Conservation (phyloP, 345 rosid genomes). For the Stellera chamaejasme region DNA sequence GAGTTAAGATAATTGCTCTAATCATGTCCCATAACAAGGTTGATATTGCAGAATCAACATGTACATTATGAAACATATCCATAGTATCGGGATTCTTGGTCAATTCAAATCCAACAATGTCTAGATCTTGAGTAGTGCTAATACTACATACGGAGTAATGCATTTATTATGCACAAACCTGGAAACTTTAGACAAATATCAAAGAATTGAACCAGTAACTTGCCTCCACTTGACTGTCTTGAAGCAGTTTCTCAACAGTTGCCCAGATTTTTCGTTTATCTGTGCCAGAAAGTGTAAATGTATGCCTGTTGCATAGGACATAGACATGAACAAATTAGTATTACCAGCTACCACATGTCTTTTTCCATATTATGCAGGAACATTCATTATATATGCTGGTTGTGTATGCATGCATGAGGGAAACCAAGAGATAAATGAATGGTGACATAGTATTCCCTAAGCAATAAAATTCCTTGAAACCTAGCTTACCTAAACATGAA, state of each 20-base stretch:
- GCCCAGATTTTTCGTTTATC: slow-evolving; percentile 81
- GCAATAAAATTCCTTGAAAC: background rate
- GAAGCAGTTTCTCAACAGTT: slow-evolving; percentile 70
- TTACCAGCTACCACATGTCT: too few relatives aligned
- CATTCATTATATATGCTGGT: slow-evolving; percentile 1
- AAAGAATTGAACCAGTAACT: slow-evolving; percentile 21
- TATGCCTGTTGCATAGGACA: slow-evolving; percentile 49
- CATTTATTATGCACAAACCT: too few relatives aligned
- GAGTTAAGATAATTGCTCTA: too few relatives aligned
- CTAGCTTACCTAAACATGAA: slow-evolving; percentile 86
- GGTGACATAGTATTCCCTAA: background rate
- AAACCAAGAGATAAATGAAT: background rate
- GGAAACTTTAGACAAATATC: background rate
- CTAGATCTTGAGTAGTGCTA: background rate
- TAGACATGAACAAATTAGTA: background rate
- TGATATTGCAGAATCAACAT: too few relatives aligned
- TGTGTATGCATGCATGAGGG: background rate
- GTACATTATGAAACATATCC: too few relatives aligned
- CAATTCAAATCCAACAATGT: background rate
- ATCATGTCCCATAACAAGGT: too few relatives aligned
- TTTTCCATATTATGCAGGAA: background rate
- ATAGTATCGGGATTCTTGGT: too few relatives aligned
- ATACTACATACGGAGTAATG: too few relatives aligned
- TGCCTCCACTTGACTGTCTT: slow-evolving; percentile 98
- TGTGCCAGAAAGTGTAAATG: slow-evolving; percentile 59